These are phyloP conservation scores for Rheum nobile DNA, from an alignment of 148 eudicot genomes.

Conservation along the genomic window DNA sequence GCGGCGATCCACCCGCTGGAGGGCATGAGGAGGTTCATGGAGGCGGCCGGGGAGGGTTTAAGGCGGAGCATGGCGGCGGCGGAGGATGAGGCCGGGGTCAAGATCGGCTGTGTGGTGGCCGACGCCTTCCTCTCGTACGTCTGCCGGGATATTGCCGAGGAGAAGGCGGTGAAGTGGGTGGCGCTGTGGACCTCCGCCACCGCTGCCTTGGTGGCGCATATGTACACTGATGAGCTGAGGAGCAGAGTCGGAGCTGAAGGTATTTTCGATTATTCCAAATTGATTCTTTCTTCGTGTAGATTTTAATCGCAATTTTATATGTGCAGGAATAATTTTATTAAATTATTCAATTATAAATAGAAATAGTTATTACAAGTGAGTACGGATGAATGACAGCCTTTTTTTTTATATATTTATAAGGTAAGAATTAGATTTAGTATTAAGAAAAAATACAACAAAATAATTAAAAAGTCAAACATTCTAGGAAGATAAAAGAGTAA, in stretches of 20 bases:
- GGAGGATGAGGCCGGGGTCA: slow-evolving; percentile 22
- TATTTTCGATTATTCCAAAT: background rate
- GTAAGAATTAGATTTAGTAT: no score
- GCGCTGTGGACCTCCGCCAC: slow-evolving; percentile 18
- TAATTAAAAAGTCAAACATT: no score
- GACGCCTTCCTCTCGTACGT: slow-evolving; percentile 35
- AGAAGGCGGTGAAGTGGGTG: slow-evolving; percentile 24
- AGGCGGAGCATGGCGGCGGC: slow-evolving; percentile 17
- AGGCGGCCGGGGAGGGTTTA: slow-evolving; percentile 16
- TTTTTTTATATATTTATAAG: no score
- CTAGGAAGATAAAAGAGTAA: no score
- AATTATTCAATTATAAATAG: no score
- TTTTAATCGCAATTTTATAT: no score
- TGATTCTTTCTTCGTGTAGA: no score
- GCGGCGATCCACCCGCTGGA: slow-evolving; percentile 9
- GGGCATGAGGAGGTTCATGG: slow-evolving; percentile 17
- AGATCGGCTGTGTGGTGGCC: slow-evolving; percentile 19
- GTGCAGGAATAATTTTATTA: no score
- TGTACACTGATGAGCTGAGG: slow-evolving; percentile 29
- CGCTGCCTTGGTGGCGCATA: slow-evolving; percentile 17
- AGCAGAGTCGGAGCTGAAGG: slow-evolving; percentile 16
- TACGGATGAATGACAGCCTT: no score
- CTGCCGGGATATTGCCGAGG: slow-evolving; percentile 17
- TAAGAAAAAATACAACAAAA: no score
- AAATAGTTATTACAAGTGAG: no score